Percentiles rank a stretch among this genome's conserved stretches.
These are phyloP conservation scores for Termitomyces bulborhizus DNA, from an alignment of 768 basidiomycete species.

Conservation along the genomic window DNA sequence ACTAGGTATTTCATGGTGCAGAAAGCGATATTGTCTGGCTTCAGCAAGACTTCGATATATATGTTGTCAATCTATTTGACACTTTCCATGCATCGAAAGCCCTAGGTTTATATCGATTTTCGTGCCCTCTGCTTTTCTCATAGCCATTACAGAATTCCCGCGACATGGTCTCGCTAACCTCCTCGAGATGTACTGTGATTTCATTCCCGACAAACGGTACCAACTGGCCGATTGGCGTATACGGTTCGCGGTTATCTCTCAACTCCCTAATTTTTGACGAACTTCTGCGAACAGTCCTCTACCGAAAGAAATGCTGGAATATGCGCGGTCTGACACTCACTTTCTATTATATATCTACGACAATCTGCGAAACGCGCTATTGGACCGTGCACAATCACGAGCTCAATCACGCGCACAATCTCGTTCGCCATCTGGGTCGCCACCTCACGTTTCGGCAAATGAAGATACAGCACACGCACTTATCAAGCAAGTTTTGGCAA, in stretches of 20 bases:
- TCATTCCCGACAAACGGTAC: constrained; percentile 89
- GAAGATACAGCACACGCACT: constrained; percentile 29
- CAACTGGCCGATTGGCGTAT: constrained; percentile 98
- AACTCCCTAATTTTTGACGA: neutral
- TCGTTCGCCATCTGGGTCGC: constrained; percentile 19
- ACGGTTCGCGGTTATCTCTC: constrained; percentile 37
- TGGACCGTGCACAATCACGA: constrained; percentile 54
- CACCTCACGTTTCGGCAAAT: constrained; percentile 14
- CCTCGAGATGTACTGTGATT: constrained; percentile 85
- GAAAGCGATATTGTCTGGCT: constrained; percentile 94
- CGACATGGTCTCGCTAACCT: constrained; percentile 80
- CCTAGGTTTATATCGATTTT: constrained; percentile 41
- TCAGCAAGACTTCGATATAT: constrained; percentile 92
- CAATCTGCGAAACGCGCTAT: constrained; percentile 77
- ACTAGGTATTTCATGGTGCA: constrained; percentile 89
- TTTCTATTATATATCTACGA: constrained; percentile 93
- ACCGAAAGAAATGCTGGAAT: constrained; percentile 82
- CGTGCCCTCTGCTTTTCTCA: neutral
- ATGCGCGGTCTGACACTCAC: constrained; percentile 96
- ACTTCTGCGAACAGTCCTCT: constrained; percentile 47
- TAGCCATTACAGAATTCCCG: constrained; percentile 54
- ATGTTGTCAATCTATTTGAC: constrained; percentile 94
- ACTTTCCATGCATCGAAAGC: constrained; percentile 92
- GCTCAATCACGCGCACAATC: constrained; percentile 34
- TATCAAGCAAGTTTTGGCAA: constrained; percentile 57